phyloP scores from a whole-genome alignment of 2,329 filamentous ascomycete species.

The Fusarium sp. region DNA sequence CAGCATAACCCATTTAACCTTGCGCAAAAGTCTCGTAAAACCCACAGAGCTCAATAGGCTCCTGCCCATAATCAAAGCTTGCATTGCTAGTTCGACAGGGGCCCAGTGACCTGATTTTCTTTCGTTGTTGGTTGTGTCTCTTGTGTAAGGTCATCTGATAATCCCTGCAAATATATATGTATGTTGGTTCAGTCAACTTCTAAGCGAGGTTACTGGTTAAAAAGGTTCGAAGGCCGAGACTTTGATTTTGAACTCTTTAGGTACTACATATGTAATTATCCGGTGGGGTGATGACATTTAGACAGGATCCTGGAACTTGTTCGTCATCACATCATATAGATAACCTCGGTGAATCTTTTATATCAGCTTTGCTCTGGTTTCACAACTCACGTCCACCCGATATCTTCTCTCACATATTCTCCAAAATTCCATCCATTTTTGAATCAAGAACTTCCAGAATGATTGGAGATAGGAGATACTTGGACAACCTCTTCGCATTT shows the following conservation, averaged over 20 bases:
- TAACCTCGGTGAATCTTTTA: rapidly evolving
- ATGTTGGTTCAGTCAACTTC: background rate
- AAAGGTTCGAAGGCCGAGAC: rapidly evolving
- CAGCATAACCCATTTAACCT: background rate
- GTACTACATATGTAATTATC: rapidly evolving
- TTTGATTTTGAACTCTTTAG: rapidly evolving
- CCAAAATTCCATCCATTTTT: background rate
- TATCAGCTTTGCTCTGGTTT: background rate
- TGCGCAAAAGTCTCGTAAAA: background rate
- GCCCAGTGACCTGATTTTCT: background rate
- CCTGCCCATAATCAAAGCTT: background rate
- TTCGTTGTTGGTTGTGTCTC: background rate
- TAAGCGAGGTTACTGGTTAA: background rate
- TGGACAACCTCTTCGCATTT: background rate
- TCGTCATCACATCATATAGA: background rate
- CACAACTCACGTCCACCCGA: background rate
- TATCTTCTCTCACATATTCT: background rate
- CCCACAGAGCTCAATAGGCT: background rate
- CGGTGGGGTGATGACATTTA: background rate
- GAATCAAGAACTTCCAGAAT: background rate
- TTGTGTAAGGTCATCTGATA: rapidly evolving
- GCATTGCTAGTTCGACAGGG: background rate
- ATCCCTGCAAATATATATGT: background rate
- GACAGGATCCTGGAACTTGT: background rate
- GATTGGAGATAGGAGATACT: background rate